Evolutionary conservation across 768 basidiomycete genomes (phyloP).

Genomic region (Amanita pseudoporphyria): DNA sequence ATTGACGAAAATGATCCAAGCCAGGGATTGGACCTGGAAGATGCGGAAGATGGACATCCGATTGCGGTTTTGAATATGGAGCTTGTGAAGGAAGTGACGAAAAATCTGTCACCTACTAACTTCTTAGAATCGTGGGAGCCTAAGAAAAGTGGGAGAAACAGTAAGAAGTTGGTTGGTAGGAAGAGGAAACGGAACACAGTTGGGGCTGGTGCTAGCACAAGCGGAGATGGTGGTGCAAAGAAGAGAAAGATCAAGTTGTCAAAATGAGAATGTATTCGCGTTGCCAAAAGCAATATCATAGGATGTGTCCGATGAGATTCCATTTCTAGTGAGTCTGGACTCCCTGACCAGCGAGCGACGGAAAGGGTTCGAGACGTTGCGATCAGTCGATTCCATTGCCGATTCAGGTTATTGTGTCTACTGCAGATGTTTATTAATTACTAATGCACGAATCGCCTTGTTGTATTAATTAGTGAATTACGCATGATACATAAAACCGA

Average conservation of each 20-base stretch:
- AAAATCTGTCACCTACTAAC: constrained; percentile 24
- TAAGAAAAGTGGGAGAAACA: background rate
- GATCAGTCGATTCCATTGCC: too few species aligned
- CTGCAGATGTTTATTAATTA: too few species aligned
- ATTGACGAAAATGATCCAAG: background rate
- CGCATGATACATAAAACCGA: too few species aligned
- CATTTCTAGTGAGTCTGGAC: background rate
- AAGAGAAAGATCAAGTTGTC: background rate
- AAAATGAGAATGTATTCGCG: background rate
- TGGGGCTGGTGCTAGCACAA: background rate
- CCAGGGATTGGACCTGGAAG: constrained; percentile 18
- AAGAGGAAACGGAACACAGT: constrained; percentile 11
- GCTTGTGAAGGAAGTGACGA: constrained; percentile 29
- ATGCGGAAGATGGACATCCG: constrained; percentile 30
- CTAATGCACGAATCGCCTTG: too few species aligned
- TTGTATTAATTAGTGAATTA: too few species aligned
- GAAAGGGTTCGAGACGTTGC: too few species aligned
- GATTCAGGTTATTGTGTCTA: too few species aligned
- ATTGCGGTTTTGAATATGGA: constrained; percentile 31
- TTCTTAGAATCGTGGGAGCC: constrained; percentile 24
- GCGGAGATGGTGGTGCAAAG: background rate
- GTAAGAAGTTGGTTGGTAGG: background rate
- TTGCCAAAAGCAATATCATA: background rate
- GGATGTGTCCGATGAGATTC: background rate
- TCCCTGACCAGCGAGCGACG: too few species aligned